Conservation (phyloP, 768 basidiomycete species). For the Russula olivacea region DNA sequence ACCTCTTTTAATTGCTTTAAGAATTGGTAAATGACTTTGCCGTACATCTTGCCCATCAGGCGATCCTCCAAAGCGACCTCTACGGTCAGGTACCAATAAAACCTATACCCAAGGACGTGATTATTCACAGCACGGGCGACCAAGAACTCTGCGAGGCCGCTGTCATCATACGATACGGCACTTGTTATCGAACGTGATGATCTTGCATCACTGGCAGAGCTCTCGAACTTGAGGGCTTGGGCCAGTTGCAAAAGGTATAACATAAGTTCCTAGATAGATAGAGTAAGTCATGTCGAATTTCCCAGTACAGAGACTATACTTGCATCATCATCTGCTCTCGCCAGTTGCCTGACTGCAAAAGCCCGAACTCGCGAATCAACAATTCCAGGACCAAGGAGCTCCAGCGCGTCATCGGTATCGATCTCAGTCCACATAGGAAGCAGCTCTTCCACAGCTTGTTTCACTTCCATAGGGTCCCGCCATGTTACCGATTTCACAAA, state of each 20-base stretch:
- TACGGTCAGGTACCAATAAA: constrained; percentile 98
- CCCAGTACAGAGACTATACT: constrained; percentile 26
- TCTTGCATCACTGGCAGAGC: constrained; percentile 66
- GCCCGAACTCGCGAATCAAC: constrained; percentile 89
- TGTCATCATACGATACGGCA: constrained; percentile 83
- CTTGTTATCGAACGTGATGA: constrained; percentile 66
- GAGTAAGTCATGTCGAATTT: background rate
- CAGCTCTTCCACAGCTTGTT: constrained; percentile 94
- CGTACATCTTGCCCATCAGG: constrained; percentile 25
- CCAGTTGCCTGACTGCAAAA: constrained; percentile 89
- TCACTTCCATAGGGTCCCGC: constrained; percentile 93
- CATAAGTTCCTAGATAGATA: constrained; percentile 64
- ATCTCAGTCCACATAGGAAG: constrained; percentile 96
- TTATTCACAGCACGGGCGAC: constrained; percentile 81
- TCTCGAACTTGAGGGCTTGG: constrained; percentile 96
- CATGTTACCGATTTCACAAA: constrained; percentile 97
- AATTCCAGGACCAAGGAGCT: constrained; percentile 84
- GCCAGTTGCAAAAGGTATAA: constrained; percentile 93
- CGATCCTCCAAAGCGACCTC: constrained; percentile 82
- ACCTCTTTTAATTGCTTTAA: constrained; percentile 87
- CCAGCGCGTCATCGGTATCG: constrained; percentile 93
- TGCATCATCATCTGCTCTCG: constrained; percentile 91
- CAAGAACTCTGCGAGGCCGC: constrained; percentile 89
- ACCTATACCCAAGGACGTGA: constrained; percentile 76
- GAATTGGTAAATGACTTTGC: constrained; percentile 74